Evolutionary conservation across 352 stramenopile species (phyloP), one percentile per base, ranked within the genome.

Genomic region (Pythium biforme): DNA sequence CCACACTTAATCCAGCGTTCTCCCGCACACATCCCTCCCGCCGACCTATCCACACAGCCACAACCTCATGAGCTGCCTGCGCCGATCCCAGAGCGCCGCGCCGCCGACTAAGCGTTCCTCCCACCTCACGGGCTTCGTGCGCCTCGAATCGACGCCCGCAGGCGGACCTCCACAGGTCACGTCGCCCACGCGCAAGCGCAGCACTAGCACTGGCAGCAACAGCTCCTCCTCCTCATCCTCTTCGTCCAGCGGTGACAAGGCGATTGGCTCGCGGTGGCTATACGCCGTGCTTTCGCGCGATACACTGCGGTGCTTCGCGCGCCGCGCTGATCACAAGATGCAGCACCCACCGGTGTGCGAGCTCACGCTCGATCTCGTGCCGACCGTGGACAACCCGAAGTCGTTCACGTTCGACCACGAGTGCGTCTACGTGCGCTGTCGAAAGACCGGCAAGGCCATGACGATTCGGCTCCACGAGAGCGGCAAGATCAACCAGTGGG

Each of bases 401-500:
- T 34, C 56, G 17, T 73, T 73, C 27, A 57, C 43, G 17, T 73
- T 73, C 45, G 66, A 69, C 45, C 52, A 66, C 49, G 60, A 73
- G 25, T 69, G 60, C 39, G n/a, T 73, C 48, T 73, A 66, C 45
- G 61, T 73, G 27, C 66, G 66, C 4, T 68, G 53, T 26, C 50
- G 51, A 12, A 51, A 56, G 29, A 66, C 48, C 17, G 37, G 45
- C 19, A 66, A 58, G 34, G 51, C 52, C 26, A 58, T 73, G 43
- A 62, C 66, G 4, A 62, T 73, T 26, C 66, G 66, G 17, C 46
- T 73, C 11, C 66, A 73, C 26, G 66, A 73, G 23, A 62, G 40
- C 52, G 61, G 22, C 51, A 73, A 69, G 56, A 55, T 73, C 49
- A 68, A 73, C 45, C 60, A 69, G 41, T 73, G 66, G 66, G 66